A percentile compares a stretch with the other conserved stretches of the same genome.
Evolutionary conservation across 2,329 filamentous ascomycete species (phyloP).

Genomic region (Beauveria bassiana): DNA sequence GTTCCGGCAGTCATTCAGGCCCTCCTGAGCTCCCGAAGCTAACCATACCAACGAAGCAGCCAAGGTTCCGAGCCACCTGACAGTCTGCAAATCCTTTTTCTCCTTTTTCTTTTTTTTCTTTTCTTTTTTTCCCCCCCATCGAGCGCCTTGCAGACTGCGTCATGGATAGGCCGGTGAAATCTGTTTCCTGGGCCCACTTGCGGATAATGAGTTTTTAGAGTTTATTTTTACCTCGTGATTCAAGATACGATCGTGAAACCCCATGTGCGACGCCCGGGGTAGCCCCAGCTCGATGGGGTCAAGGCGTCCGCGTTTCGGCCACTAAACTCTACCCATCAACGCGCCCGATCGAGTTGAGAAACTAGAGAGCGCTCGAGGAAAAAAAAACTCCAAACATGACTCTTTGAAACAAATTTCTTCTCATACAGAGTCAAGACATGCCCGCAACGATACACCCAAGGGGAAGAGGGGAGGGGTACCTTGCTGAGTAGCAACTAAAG

Average conservation of each 20-base stretch:
- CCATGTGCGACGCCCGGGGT: conserved; percentile 3
- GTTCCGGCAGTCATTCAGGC: neutral
- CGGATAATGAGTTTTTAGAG: neutral
- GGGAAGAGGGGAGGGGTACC: neutral
- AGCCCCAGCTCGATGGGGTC: neutral
- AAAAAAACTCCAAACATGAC: neutral
- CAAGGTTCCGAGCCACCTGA: neutral
- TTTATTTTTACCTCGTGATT: neutral
- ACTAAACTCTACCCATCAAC: too few relatives aligned
- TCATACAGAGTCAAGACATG: neutral
- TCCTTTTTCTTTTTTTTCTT: too few relatives aligned
- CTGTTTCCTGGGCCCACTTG: neutral
- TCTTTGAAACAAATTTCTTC: conserved; percentile 1
- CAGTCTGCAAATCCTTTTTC: too few relatives aligned
- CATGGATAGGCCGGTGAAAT: too few relatives aligned
- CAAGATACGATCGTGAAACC: conserved; percentile 3
- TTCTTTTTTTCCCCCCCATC: too few relatives aligned
- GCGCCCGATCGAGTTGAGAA: neutral
- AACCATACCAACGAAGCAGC: neutral
- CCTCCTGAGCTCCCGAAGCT: neutral
- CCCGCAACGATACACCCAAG: neutral
- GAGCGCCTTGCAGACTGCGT: neutral
- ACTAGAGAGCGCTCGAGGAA: neutral
- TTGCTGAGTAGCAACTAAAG: neutral
- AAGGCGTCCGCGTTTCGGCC: neutral